Percentiles rank a stretch among this genome's conserved stretches.
phyloP scores from a whole-genome alignment of 108 stramenopile genomes.

The Nitzschia sp. region DNA sequence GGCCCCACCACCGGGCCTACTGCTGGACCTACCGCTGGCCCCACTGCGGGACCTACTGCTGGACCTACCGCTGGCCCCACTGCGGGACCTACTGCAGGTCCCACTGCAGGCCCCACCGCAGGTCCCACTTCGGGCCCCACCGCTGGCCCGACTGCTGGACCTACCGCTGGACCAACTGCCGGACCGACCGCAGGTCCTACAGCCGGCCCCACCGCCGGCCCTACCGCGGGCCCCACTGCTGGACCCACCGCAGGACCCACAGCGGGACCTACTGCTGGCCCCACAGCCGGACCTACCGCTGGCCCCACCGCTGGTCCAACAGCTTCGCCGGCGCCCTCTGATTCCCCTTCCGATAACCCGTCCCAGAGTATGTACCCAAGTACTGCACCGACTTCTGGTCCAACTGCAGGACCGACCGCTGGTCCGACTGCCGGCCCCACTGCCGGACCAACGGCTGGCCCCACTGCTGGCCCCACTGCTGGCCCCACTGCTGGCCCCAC shows the following conservation, averaged over 20 bases:
- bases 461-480: no score
- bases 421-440: no score
- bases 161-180: constrained; percentile 20
- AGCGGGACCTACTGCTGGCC: background rate
- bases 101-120: constrained; percentile 8
- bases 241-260: constrained; percentile 6
- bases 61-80: background rate
- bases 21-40: background rate
- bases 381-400: no score
- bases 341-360: background rate
- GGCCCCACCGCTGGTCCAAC: background rate
- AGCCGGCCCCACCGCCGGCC: background rate
- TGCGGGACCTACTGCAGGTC: background rate
- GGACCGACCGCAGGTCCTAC: constrained; percentile 20
- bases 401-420: no score
- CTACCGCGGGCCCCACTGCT: constrained; percentile 7
- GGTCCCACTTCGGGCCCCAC: background rate
- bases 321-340: background rate
- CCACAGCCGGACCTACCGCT: background rate
- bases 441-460: no score
- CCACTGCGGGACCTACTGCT: background rate
- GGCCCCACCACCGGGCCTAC: constrained; percentile 16
- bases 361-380: no score
- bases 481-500: no score
- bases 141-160: background rate